phyloP scores from a whole-genome alignment of 768 basidiomycete genomes.

The Boletus edulis region DNA sequence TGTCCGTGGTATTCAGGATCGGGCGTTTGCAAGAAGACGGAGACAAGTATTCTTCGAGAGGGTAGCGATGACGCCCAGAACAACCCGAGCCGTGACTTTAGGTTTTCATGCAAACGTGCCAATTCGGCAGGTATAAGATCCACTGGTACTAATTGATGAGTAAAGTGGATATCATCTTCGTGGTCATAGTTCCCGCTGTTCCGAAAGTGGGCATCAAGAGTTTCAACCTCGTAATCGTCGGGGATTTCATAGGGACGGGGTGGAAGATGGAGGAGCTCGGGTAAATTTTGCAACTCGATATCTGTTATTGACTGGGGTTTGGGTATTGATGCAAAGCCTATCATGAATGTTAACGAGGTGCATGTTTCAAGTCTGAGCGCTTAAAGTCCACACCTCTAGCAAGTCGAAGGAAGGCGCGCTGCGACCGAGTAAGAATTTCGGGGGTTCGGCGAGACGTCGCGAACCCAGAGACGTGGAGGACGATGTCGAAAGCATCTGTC shows the following conservation, averaged over 20 bases:
- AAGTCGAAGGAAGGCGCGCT: slow-evolving; percentile 70
- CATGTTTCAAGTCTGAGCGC: neutral
- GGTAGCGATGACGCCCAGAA: slow-evolving; percentile 80
- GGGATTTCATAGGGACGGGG: slow-evolving; percentile 58
- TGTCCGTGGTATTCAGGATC: slow-evolving; percentile 25
- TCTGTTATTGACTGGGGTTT: slow-evolving; percentile 42
- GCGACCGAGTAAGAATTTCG: slow-evolving; percentile 66
- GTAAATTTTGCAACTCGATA: slow-evolving; percentile 32
- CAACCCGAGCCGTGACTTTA: slow-evolving; percentile 70
- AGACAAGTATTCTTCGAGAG: slow-evolving; percentile 58
- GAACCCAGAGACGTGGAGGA: slow-evolving; percentile 76
- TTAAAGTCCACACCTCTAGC: slow-evolving; percentile 59
- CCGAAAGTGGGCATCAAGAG: slow-evolving; percentile 53
- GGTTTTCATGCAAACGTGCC: slow-evolving; percentile 64
- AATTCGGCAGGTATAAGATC: slow-evolving; percentile 34
- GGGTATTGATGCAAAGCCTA: slow-evolving; percentile 75
- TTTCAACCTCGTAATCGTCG: slow-evolving; percentile 55
- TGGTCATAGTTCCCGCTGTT: slow-evolving; percentile 21
- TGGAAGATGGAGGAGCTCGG: slow-evolving; percentile 40
- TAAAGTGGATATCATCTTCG: slow-evolving; percentile 15
- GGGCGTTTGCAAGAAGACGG: slow-evolving; percentile 46
- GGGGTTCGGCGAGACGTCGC: slow-evolving; percentile 59
- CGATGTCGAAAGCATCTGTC: slow-evolving; percentile 62
- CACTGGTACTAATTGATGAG: slow-evolving; percentile 20
- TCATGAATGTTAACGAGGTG: neutral